Conservation (phyloP, 2,329 filamentous ascomycete genomes). For the Intubia oerlemansii region DNA sequence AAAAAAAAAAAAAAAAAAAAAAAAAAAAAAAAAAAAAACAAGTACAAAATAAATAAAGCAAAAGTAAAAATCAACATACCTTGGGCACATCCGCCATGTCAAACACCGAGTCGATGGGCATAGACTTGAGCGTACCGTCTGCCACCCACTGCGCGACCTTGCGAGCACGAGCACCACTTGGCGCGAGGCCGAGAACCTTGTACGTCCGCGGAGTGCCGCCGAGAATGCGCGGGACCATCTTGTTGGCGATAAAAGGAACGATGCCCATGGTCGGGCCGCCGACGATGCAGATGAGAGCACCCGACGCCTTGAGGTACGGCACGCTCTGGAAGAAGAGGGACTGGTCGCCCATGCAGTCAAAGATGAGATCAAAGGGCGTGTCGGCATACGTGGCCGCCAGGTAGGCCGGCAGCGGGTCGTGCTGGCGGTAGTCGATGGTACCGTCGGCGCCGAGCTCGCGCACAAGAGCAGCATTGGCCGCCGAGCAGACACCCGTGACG, state of each 20-base stretch:
- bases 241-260: slow-evolving; percentile 13
- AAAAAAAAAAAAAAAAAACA: too few relatives aligned
- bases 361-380: slow-evolving; percentile 19
- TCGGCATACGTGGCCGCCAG: slow-evolving; percentile 14
- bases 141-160: slow-evolving; percentile 11
- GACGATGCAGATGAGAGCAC: slow-evolving; percentile 16
- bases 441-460: slow-evolving; percentile 24
- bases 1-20: too few relatives aligned
- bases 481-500: slow-evolving; percentile 26
- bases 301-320: slow-evolving; percentile 16
- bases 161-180: slow-evolving; percentile 11
- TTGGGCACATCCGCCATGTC: slow-evolving; percentile 11
- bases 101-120: slow-evolving; percentile 13
- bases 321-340: slow-evolving; percentile 20
- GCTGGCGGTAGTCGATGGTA: slow-evolving; percentile 20
- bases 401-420: slow-evolving; percentile 15
- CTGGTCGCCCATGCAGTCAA: slow-evolving; percentile 28
- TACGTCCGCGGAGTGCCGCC: slow-evolving; percentile 14
- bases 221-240: slow-evolving; percentile 12
- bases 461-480: slow-evolving; percentile 22
- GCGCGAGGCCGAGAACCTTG: slow-evolving; percentile 12
- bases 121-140: slow-evolving; percentile 10
- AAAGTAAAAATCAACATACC: too few relatives aligned
- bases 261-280: slow-evolving; percentile 13
- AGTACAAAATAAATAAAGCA: too few relatives aligned